phyloP scores from a whole-genome alignment of 1,284 basidiomycete genomes.

The Cryptococcus sp. region DNA sequence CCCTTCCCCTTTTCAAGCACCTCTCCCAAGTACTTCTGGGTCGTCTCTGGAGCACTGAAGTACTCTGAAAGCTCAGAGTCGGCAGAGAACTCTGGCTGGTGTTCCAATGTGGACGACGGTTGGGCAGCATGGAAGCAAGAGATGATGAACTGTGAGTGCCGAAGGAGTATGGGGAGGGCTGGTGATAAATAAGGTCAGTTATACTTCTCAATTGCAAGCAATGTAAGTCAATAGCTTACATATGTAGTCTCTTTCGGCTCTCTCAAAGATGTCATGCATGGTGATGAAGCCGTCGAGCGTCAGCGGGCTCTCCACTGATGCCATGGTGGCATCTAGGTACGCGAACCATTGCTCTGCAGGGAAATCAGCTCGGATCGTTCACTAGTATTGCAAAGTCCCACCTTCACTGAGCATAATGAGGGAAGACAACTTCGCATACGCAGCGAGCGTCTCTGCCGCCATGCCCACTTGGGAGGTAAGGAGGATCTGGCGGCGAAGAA shows the following conservation, averaged over 20 bases:
- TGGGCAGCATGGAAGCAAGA: slow-evolving; percentile 32
- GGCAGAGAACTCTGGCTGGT: slow-evolving; percentile 3
- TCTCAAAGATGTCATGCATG: slow-evolving; percentile 55
- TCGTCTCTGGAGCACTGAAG: slow-evolving; percentile 51
- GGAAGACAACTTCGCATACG: slow-evolving; percentile 15
- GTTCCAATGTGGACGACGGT: slow-evolving; percentile 51
- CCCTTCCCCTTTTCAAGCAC: slow-evolving; percentile 55
- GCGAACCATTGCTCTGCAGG: slow-evolving; percentile 31
- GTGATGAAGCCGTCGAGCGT: slow-evolving; percentile 53
- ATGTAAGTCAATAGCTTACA: too few species aligned
- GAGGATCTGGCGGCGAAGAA: slow-evolving; percentile 30
- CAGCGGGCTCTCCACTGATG: slow-evolving; percentile 10
- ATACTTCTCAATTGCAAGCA: too few species aligned
- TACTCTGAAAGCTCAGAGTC: slow-evolving; percentile 48
- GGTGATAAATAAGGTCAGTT: slow-evolving; percentile 12
- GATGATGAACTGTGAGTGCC: slow-evolving; percentile 66
- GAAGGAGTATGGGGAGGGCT: slow-evolving; percentile 70
- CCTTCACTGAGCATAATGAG: slow-evolving; percentile 38
- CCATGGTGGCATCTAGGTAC: slow-evolving; percentile 29
- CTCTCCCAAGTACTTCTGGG: slow-evolving; percentile 41
- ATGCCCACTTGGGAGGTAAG: slow-evolving; percentile 28
- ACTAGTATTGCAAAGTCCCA: slow-evolving; percentile 10
- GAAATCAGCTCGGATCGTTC: neutral
- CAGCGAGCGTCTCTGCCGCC: slow-evolving; percentile 8
- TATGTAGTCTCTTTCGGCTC: slow-evolving; percentile 74